Percentiles rank a stretch among this genome's conserved stretches.
Evolutionary conservation across 2,329 filamentous ascomycete genomes (phyloP).

Genomic region (Macrophomina pseudophaseolina): DNA sequence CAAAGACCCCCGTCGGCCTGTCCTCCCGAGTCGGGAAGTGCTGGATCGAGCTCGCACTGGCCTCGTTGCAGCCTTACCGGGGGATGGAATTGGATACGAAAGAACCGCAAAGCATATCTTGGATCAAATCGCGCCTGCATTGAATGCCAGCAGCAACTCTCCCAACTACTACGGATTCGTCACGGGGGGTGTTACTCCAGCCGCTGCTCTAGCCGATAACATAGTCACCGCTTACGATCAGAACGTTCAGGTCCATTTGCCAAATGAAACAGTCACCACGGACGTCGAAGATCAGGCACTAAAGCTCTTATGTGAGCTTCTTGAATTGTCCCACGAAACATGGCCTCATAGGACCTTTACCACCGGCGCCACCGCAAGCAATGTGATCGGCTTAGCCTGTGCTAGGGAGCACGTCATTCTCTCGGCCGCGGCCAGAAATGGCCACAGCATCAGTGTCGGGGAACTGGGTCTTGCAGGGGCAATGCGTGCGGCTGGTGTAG

Average conservation of each 20-base stretch:
- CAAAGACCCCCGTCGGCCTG: constrained; percentile 32
- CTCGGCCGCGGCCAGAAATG: constrained; percentile 48
- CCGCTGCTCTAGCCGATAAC: constrained; percentile 81
- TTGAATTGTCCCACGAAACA: constrained; percentile 60
- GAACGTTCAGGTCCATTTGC: constrained; percentile 82
- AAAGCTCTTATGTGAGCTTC: constrained; percentile 69
- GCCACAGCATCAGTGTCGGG: constrained; percentile 56
- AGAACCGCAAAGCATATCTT: constrained; percentile 51
- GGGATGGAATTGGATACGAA: constrained; percentile 50
- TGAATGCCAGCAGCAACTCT: constrained; percentile 67
- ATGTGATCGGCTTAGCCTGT: constrained; percentile 69
- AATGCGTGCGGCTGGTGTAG: constrained; percentile 66
- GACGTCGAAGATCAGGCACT: constrained; percentile 77
- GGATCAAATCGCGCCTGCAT: constrained; percentile 57
- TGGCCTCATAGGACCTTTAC: constrained; percentile 82
- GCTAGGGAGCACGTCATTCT: constrained; percentile 71
- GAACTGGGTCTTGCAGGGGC: constrained; percentile 73
- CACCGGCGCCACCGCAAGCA: constrained; percentile 71
- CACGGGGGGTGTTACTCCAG: constrained; percentile 78
- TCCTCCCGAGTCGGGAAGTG: constrained; percentile 41
- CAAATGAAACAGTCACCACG: constrained; percentile 75
- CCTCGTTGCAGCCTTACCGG: constrained; percentile 46
- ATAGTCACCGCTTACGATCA: constrained; percentile 82
- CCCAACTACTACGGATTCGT: constrained; percentile 83
- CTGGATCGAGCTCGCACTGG: constrained; percentile 40